Percentiles rank a stretch among this genome's conserved stretches.
phyloP scores from a whole-genome alignment of 441 rosid genomes.

The Biscutella auriculata region DNA sequence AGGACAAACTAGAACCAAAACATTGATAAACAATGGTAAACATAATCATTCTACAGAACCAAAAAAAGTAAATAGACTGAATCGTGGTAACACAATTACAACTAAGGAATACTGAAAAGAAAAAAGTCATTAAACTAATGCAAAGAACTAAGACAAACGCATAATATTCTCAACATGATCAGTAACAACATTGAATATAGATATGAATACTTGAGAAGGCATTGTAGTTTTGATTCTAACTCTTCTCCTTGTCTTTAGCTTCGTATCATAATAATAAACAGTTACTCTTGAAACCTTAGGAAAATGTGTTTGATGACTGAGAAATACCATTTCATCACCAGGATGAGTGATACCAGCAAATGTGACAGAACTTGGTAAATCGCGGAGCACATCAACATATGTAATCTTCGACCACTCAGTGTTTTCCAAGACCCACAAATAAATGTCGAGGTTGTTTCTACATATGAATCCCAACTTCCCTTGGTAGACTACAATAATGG shows the following conservation, averaged over 20 bases:
- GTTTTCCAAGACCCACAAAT: not conserved
- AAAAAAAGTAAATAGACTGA: too few relatives aligned
- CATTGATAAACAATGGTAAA: too few relatives aligned
- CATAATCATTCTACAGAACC: too few relatives aligned
- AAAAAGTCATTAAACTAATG: too few relatives aligned
- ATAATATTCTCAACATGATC: not conserved
- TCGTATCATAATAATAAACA: not conserved
- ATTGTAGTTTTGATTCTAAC: not conserved
- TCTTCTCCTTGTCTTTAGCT: not conserved
- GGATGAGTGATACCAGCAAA: not conserved
- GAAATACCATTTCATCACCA: not conserved
- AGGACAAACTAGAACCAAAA: conserved; percentile 18
- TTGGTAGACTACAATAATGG: not conserved
- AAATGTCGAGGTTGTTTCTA: not conserved
- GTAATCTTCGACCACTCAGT: not conserved
- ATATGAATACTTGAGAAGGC: not conserved
- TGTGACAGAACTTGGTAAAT: not conserved
- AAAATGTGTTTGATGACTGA: not conserved
- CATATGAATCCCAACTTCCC: not conserved
- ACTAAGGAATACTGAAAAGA: too few relatives aligned
- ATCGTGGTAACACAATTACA: too few relatives aligned
- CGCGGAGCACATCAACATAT: not conserved
- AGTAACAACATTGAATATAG: not conserved
- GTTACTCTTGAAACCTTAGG: not conserved
- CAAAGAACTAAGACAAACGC: not conserved